phyloP scores from a whole-genome alignment of 176 grass and related monocot genomes.

The Avena eriantha region DNA sequence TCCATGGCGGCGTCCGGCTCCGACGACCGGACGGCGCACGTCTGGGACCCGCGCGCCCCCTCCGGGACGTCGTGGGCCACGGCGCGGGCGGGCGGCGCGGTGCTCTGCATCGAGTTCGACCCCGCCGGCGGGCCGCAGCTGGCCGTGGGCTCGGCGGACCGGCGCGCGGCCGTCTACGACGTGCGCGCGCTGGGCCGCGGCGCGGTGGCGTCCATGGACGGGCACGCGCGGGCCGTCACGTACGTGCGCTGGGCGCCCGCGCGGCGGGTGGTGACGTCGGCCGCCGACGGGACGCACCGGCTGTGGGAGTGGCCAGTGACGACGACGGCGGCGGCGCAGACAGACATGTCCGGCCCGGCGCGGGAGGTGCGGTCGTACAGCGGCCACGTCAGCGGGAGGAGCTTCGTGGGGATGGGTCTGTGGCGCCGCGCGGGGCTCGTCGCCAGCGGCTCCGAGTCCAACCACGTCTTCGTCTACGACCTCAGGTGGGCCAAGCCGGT shows the following conservation, averaged over 20 bases:
- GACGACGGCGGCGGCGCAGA: not conserved
- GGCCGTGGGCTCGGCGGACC: constrained; percentile 75
- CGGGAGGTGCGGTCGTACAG: constrained; percentile 71
- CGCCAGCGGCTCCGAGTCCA: constrained; percentile 85
- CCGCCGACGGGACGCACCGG: constrained; percentile 72
- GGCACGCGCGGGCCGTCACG: constrained; percentile 72
- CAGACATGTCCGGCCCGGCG: not conserved
- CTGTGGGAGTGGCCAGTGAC: constrained; percentile 62
- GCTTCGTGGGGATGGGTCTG: constrained; percentile 91
- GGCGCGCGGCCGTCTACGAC: constrained; percentile 76
- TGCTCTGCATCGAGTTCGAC: constrained; percentile 88
- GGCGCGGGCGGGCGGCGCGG: constrained; percentile 45
- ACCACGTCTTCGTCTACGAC: constrained; percentile 94
- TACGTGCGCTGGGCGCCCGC: constrained; percentile 73
- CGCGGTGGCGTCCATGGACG: constrained; percentile 56
- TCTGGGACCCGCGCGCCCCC: constrained; percentile 67
- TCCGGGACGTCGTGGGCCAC: constrained; percentile 44
- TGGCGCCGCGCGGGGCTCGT: constrained; percentile 68
- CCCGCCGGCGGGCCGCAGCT: constrained; percentile 62
- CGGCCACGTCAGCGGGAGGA: constrained; percentile 77
- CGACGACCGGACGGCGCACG: constrained; percentile 78
- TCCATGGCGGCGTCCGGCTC: constrained; percentile 74
- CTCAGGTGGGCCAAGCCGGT: constrained; percentile 79
- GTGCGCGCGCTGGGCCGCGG: constrained; percentile 66
- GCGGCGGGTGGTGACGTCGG: constrained; percentile 72